Base-by-base conservation (phyloP, 148 eudicot species). In the Spergularia bocconei region DNA sequence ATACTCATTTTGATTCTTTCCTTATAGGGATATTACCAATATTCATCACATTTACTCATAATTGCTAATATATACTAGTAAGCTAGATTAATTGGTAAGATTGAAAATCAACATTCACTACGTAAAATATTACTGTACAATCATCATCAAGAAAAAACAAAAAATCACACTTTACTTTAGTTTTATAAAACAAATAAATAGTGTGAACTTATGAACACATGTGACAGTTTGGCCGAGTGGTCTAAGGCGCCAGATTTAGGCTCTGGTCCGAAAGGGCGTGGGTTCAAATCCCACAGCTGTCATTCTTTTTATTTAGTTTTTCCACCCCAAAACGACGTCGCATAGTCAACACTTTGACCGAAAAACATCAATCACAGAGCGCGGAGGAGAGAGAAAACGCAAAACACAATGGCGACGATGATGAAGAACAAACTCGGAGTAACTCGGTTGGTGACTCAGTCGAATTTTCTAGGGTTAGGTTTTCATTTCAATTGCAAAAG, bases 271-370 rank as follows among this genome's bases (percentile, higher is more conserved):
- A 78, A 85, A 88, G 92, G 90, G 92, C 90, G 92, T 88, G 90
- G 92, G 90, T 86, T 87, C 92, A 88, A 88, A 88, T 88, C 88
- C 92, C 92, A 86, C 90, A 88, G 92, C 88, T 77, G 88, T 88
- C 92, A 88, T 13, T 58, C 72, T 57, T 11, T 10, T n/a, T 17
- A 33, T 47, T 36, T 5, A 17, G n/a, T 13, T 7, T 38, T 2
- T 5, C n/a, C 48, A 14, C 14, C 25, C 13, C 25, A n/a, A 41
- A 67, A 76, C 77, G 71, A 67, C 81, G 72, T 72, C 81, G 62
- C 53, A 12, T 0, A 13, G 0, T 7, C 2, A 9, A 5, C 25
- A 7, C 59, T 4, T 14, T 39, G 9, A 1, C 51, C 1, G 54
- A 16, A 5, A 5, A 19, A 9, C 23, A 17, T 19, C 0, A 19